Base-by-base conservation (phyloP, 2,329 filamentous ascomycete species). In the Clonostachys byssicola region DNA sequence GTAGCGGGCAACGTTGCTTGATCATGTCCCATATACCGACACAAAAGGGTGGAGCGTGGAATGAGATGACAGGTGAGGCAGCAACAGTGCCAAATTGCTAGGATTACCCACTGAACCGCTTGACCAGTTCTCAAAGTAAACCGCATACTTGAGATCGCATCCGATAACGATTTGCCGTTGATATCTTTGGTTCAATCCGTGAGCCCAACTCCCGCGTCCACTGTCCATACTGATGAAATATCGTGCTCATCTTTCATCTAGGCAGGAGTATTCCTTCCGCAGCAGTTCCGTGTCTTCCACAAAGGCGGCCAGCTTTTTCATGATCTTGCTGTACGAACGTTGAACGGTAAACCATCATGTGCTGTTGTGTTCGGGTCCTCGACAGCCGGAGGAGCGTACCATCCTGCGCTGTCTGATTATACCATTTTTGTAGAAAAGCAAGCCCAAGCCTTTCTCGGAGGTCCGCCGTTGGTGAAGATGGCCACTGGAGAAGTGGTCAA, bases 381-480 rank as follows among this genome's bases (percentile, higher is more conserved):
- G 0, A 73, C 69, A 0, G 68, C 70, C 1, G 67, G 68, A 51
- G 54, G 54, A n/a, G 54, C 54, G 6, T 56, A 56, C 36, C 50
- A 51, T 17, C 54, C 54, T 10, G 54, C 51, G 1, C 39, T 56
- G 18, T 56, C 69, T 2, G 56, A 59, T 48, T 71, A 72, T 46
- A 71, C 67, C 61, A 72, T 60, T 7, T 55, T 60, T 40, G 56
- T 50, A 1, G 34, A 70, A 40, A 59, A 65, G 13, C 68, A 74
- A 49, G 70, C 67, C 0, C 70, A 73, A 47, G 68, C 66, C 0
- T 74, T 72, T 44, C 58, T 73, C 1, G 71, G 63, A 7, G 70
- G 71, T 0, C 71, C 71, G 0, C 71, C 71, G 0, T 57, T 73
- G 8, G 70, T 73, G 2, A 71, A 72, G 49, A 72, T 73, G 70